Evolutionary conservation across 2,329 filamentous ascomycete genomes (phyloP), one percentile per base, ranked within the genome.

Genomic region (Xylaria sp.): DNA sequence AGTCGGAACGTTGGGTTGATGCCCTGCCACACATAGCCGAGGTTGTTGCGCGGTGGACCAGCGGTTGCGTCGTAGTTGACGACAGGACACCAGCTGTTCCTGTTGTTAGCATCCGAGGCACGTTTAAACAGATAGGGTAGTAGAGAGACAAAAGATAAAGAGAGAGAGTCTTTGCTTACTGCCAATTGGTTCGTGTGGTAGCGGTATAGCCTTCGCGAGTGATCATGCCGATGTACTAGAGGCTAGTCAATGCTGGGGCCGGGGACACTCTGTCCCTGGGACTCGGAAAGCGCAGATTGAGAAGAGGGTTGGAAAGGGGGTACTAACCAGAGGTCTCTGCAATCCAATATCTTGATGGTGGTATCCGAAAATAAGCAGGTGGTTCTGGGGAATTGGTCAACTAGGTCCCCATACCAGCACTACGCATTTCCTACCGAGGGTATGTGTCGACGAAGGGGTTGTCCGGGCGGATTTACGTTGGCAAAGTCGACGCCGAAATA

Each of bases 21-120:
- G 25, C 54, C 54, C 17, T 48, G 44, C 54, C 54, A 57, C n/a
- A 15, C 9, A 4, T 51, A 19, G 1, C 46, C 44, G 25, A 17
- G 19, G 2, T 1, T 3, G 46, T 57, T 57, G 13, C 46, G 25
- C 11, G 35, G 3, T 37, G 54, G 54, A 19, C 54, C 54, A 11
- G 44, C 11, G 3, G 54, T 51, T 4, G 33, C 54, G 27, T 57
- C 54, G 54, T 57, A 49, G 35, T 57, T 57, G 44, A 57, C 54
- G 3, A 57, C 54, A 5, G 54, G 54, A 11, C 54, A 57, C 54
- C 54, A 57, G 19, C 54, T 57, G 11, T 15, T 27, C 29, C 17
- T n/a, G 31, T 21, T 4, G 17, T 23, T 25, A 17, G 23, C n/a
- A 8, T 19, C 48, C 23, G 21, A 38, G 10, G 4, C 2, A 8